Conservation (phyloP, 2,329 filamentous ascomycete genomes). For the Emergomyces pasteurianus region DNA sequence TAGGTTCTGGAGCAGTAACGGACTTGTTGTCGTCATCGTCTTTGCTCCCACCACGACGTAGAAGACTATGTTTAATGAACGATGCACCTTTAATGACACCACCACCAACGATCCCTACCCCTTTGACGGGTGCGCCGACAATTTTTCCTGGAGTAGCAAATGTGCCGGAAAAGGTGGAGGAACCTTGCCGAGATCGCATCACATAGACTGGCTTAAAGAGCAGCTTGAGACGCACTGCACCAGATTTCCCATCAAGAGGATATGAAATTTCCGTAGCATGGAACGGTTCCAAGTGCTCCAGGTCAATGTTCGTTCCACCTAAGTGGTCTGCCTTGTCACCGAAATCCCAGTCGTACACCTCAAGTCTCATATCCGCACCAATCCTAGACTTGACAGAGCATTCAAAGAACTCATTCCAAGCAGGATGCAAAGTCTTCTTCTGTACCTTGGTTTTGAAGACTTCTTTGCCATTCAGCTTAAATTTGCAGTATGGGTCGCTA, state of each 20-base stretch:
- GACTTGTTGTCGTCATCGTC: constrained; percentile 10
- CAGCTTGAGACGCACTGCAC: constrained; percentile 67
- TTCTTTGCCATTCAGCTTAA: constrained; percentile 76
- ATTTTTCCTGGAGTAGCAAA: constrained; percentile 82
- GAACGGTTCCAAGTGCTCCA: constrained; percentile 77
- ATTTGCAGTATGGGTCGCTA: constrained; percentile 95
- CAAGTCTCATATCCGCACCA: constrained; percentile 67
- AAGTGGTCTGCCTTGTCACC: constrained; percentile 86
- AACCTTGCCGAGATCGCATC: constrained; percentile 72
- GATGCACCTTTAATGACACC: constrained; percentile 81
- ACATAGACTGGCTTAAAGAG: constrained; percentile 92
- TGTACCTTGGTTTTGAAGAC: constrained; percentile 90
- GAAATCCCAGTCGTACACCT: constrained; percentile 93
- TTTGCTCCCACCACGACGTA: constrained; percentile 41
- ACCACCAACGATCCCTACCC: constrained; percentile 67
- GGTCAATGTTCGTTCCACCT: constrained; percentile 63
- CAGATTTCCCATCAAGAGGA: constrained; percentile 77
- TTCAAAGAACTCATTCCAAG: constrained; percentile 96
- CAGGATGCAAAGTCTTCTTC: constrained; percentile 91
- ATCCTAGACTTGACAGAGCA: constrained; percentile 71
- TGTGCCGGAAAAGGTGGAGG: constrained; percentile 83
- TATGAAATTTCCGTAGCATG: constrained; percentile 62
- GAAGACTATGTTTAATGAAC: constrained; percentile 71
- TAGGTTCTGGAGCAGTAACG: constrained; percentile 3
- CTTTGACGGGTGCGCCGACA: constrained; percentile 91